Evolutionary conservation across 1,284 basidiomycete genomes (phyloP).

Genomic region (Tremellales sp.): DNA sequence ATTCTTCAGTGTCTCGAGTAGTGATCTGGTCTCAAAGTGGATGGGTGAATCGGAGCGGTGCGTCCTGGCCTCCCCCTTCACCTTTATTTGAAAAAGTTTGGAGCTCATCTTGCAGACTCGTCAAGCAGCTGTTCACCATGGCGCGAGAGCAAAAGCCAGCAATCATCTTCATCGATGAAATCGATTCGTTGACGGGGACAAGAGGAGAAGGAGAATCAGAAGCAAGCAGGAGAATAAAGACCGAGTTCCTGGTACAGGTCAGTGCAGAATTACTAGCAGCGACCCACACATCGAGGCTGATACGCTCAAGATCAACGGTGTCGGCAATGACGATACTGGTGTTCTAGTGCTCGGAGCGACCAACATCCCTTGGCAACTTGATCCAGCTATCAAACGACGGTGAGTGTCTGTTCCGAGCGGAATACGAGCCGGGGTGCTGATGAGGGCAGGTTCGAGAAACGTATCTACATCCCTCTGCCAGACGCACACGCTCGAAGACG

Average conservation of each 20-base stretch:
- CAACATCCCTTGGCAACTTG: slow-evolving; percentile 96
- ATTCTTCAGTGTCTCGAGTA: slow-evolving; percentile 94
- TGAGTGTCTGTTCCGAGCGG: slow-evolving; percentile 39
- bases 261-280: slow-evolving; percentile 1
- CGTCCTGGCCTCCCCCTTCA: slow-evolving; percentile 32
- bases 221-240: slow-evolving; percentile 94
- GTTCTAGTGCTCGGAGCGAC: slow-evolving; percentile 98
- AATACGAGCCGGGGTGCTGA: neutral
- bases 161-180: slow-evolving; percentile 99
- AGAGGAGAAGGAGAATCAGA: slow-evolving; percentile 95
- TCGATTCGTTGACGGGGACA: slow-evolving; percentile 92
- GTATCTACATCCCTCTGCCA: slow-evolving; percentile 96
- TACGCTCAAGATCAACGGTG: slow-evolving; percentile 99
- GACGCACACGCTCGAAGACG: slow-evolving; percentile 85
- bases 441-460: slow-evolving; percentile 78
- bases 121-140: slow-evolving; percentile 94
- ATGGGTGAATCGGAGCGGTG: slow-evolving; percentile 96
- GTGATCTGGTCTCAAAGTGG: slow-evolving; percentile 98
- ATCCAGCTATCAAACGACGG: slow-evolving; percentile 96
- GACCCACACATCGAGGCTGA: too few species aligned
- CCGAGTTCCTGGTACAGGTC: slow-evolving; percentile 78
- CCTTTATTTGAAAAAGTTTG: neutral
- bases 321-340: slow-evolving; percentile 94
- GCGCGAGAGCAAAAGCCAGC: slow-evolving; percentile 93
- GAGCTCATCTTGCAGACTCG: slow-evolving; percentile 59